Percentiles rank a stretch among this genome's conserved stretches.
Evolutionary conservation across 1,284 basidiomycete genomes (phyloP).

Genomic region (Bondarzewia mesenterica): DNA sequence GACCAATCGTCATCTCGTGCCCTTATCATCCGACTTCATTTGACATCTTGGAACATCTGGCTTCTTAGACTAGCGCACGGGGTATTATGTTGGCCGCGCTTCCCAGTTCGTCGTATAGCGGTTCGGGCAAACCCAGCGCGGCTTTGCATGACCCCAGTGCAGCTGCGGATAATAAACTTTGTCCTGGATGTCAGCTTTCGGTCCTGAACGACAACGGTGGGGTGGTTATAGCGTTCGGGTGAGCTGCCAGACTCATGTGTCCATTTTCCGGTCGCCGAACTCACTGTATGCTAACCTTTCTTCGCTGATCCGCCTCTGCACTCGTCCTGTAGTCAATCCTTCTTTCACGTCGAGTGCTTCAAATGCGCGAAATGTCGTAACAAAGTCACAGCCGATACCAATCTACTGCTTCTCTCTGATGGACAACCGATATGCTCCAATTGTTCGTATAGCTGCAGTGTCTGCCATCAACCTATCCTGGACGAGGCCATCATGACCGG

Average conservation of each 20-base stretch:
- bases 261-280: constrained; percentile 13
- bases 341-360: constrained; percentile 80
- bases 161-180: constrained; percentile 52
- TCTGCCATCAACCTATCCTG: constrained; percentile 86
- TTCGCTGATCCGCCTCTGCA: background rate
- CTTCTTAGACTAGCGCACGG: too few species aligned
- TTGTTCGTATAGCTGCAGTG: constrained; percentile 94
- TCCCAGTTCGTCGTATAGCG: background rate
- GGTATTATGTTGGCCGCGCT: background rate
- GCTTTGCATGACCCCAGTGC: background rate
- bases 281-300: constrained; percentile 9
- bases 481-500: constrained; percentile 99
- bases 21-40: background rate
- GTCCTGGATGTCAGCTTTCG: constrained; percentile 79
- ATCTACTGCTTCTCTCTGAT: constrained; percentile 91
- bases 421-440: constrained; percentile 95
- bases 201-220: constrained; percentile 83
- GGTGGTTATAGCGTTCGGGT: constrained; percentile 90
- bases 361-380: constrained; percentile 77
- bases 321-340: constrained; percentile 66
- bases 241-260: constrained; percentile 16
- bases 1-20: background rate
- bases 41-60: background rate
- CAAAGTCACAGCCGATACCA: constrained; percentile 87
- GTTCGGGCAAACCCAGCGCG: background rate